Evolutionary conservation across 176 grass and related monocot genomes (phyloP), one percentile per base, ranked within the genome.

Genomic region (Hordeum marinum): DNA sequence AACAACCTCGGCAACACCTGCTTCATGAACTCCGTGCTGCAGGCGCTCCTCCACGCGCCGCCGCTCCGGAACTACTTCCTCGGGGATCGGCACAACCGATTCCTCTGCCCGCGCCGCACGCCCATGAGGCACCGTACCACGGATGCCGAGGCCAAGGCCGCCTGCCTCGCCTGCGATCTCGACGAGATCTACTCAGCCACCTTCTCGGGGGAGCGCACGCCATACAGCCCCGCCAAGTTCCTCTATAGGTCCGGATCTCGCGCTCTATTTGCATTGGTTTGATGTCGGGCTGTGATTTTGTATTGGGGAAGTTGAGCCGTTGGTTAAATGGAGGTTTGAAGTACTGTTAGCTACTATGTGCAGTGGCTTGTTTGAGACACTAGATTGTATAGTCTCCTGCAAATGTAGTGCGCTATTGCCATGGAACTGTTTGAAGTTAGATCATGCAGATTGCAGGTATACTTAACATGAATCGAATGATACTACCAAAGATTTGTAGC

Each of bases 11-110:
- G 96, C 63, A 99, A 96, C 75, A 96, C 93, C 21, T 99, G 96
- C 88, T 99, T 99, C 84, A 92, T 99, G 91, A 99, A 99, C 96
- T 99, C 93, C 50, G 93, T 99, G 52, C 87, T 99, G 20, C 96
- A 99, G 77, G 91, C 91, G 7, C 85, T 99, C 11, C 91, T 99
- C 11, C 96, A 96, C 73, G 90, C 96, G 26, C 91, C 96, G 70
- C 93, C 93, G 73, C 86, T 98, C 35, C 82, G 91, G 8, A 98
- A 98, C 73, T 98, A 90, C 84, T 98, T 98, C 85, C 87, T 98
- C 10, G 91, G 86, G 79, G 93, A 98, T 84, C 91, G 96, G 1
- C 96, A 98, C 78, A 98, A 98, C 52, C 83, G 89, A 7, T 90
- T 92, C 72, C 85, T 92, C 13, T 98, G 96, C 69, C 89, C 89